Conservation (phyloP, 345 rosid species). For the Carallia brachiata region DNA sequence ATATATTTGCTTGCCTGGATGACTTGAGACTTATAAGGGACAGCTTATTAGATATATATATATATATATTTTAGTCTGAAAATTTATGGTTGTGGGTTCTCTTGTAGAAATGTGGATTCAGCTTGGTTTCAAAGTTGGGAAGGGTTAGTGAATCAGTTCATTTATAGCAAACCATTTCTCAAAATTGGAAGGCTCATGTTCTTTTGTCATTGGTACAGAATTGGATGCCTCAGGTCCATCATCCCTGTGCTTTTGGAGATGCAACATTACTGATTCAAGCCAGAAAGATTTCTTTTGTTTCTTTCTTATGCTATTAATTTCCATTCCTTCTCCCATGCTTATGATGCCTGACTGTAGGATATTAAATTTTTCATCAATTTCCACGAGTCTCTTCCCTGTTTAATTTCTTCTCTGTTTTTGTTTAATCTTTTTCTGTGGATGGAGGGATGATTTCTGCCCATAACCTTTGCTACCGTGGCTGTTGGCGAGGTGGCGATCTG, state of each 20-base stretch:
- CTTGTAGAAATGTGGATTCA: background rate
- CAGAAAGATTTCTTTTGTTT: background rate
- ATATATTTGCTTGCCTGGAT: background rate
- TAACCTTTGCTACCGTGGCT: constrained; percentile 31
- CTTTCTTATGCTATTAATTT: background rate
- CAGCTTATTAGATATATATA: background rate
- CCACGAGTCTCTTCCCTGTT: constrained; percentile 15
- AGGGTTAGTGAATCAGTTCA: background rate
- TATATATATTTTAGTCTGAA: background rate
- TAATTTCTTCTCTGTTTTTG: constrained; percentile 18
- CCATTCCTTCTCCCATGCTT: background rate
- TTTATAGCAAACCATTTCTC: background rate
- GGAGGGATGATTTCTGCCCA: constrained; percentile 40
- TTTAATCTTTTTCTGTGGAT: constrained; percentile 22
- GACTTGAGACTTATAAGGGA: background rate
- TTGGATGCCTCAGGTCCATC: background rate
- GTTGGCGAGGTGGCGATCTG: constrained; percentile 33
- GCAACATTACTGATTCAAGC: background rate
- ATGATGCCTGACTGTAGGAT: constrained; percentile 8
- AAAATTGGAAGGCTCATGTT: background rate
- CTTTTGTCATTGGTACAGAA: background rate
- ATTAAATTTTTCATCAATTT: constrained; percentile 23
- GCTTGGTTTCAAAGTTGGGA: background rate
- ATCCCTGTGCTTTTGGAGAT: background rate
- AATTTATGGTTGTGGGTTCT: background rate